Conservation (phyloP, 768 basidiomycete species). For the Suillus sp. region DNA sequence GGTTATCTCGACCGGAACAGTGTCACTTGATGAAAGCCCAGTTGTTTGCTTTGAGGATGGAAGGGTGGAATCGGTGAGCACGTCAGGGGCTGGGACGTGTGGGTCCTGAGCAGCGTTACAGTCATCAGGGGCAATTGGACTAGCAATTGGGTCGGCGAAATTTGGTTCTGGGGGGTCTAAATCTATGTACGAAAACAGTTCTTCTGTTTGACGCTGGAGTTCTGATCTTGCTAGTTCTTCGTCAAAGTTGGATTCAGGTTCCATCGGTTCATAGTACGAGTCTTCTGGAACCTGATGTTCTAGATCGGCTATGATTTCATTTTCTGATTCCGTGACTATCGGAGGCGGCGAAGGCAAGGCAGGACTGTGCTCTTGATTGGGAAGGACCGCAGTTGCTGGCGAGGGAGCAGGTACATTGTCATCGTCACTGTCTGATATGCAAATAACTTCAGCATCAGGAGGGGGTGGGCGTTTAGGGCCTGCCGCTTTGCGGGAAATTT, state of each 20-base stretch:
- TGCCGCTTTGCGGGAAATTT: not conserved
- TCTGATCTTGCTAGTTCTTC: conserved; percentile 4
- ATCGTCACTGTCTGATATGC: conserved; percentile 31
- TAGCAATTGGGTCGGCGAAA: not conserved
- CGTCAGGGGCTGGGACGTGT: not conserved
- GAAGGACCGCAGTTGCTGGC: not conserved
- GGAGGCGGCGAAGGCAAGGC: not conserved
- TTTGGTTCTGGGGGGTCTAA: not conserved
- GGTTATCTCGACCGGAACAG: not conserved
- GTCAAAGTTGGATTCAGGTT: not conserved
- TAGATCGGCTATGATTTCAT: not conserved
- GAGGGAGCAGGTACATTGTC: conserved; percentile 3
- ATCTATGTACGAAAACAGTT: conserved; percentile 1
- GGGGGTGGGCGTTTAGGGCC: conserved; percentile 13
- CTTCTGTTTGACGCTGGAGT: conserved; percentile 6
- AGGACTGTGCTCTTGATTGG: not conserved
- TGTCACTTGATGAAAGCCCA: not conserved
- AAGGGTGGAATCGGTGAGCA: not conserved
- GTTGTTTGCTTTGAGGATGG: not conserved
- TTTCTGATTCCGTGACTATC: not conserved
- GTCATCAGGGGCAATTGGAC: not conserved
- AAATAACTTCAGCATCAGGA: conserved; percentile 29
- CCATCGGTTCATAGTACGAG: not conserved
- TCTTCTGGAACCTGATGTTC: not conserved
- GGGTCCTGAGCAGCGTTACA: not conserved